Evolutionary conservation across 2,329 filamentous ascomycete genomes (phyloP).

Genomic region (Pyrenophora tritici-repentis): DNA sequence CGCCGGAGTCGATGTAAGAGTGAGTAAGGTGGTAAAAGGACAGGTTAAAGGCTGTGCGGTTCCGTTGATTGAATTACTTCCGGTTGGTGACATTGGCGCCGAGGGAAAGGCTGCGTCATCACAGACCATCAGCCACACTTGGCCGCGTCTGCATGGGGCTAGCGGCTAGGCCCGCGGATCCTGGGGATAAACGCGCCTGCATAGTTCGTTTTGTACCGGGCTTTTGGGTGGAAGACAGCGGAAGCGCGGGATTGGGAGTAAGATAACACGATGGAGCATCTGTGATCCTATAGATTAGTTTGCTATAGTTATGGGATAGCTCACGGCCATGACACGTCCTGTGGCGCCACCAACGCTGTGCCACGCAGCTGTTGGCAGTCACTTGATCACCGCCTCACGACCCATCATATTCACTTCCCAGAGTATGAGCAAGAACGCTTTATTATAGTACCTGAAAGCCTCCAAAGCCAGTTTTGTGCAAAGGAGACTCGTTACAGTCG

Average conservation of each 20-base stretch:
- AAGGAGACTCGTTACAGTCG: constrained; percentile 34
- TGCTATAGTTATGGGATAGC: no score
- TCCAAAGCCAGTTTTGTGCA: constrained; percentile 21
- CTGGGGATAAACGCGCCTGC: no score
- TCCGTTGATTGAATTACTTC: neutral
- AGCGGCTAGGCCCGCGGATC: neutral
- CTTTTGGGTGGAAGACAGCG: no score
- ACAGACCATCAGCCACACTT: constrained; percentile 13
- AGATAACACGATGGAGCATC: no score
- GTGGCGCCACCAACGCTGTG: no score
- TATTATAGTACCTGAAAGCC: constrained; percentile 18
- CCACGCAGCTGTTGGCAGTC: neutral
- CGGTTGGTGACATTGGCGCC: constrained; percentile 9
- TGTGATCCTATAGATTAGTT: no score
- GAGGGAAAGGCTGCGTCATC: constrained; percentile 15
- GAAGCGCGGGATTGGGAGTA: no score
- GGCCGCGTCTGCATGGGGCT: constrained; percentile 3
- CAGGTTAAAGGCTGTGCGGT: neutral
- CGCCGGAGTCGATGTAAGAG: neutral
- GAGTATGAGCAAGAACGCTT: constrained; percentile 9
- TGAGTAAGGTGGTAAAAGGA: neutral
- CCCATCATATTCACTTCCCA: neutral
- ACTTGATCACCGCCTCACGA: neutral
- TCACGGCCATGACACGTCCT: no score
- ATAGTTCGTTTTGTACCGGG: no score